Base-by-base conservation (phyloP, 108 stramenopile genomes). In the Stephanodiscus triporus region DNA sequence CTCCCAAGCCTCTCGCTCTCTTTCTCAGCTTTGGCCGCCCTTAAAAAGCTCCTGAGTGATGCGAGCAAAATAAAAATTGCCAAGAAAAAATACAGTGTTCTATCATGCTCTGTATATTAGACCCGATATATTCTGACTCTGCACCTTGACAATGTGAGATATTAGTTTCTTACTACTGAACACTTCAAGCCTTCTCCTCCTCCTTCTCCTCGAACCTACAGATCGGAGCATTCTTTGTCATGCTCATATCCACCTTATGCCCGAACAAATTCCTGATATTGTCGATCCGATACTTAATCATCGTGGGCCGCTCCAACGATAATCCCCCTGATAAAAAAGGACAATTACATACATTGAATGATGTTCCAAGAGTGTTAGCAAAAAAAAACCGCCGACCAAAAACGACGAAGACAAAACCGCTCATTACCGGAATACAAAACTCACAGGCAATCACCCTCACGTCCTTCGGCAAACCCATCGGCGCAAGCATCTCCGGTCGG, bases 201-300 rank as follows among this genome's bases (percentile, higher is more conserved):
- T 71, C 70, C 9, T 51, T 72, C 66, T 47, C 53, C 62, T 90
- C 87, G 84, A 99, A 99, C 70, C 97, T 87, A 65, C 96, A 96
- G 62, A 99, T 87, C 8, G 98, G 99, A 32, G 97, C 97, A 34
- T 89, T 94, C 78, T 84, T 86, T 38, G 97, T 97, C 72, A 94
- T 88, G 23, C 87, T 94, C 83, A 99, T 77, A 78, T 97, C 97
- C 27, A 98, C 98, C 90, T 99, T 99, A 87, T 99, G 99, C 48
- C 99, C 99, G 82, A 99, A 99, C 72, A 99, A 91, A 76, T 99
- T 97, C 30, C 98, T 89, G 85, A 99, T 99, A 80, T 99, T 99
- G 45, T 91, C 93, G 75, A 99, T 97, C 38, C 98, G 84, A 82
- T 99, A 99, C 85, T 99, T 99, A 90, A 99, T 99, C 99, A 99